These are phyloP conservation scores for Athelia sp. DNA, from an alignment of 1,284 basidiomycete genomes.

Conservation along the genomic window DNA sequence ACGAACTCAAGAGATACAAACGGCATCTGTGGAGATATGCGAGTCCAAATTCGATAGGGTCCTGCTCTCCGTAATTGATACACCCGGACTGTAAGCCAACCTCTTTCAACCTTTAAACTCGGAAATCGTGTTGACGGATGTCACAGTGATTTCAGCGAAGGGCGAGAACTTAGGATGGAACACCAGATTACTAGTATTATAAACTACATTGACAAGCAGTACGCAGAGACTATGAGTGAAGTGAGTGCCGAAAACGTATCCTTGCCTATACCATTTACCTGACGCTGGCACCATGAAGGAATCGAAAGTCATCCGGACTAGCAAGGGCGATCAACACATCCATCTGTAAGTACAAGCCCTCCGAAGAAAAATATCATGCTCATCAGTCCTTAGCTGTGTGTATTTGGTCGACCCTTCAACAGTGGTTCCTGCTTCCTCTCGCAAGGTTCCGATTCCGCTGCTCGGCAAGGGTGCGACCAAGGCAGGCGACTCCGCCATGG, in stretches of 20 bases:
- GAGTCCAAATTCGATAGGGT: conserved; percentile 75
- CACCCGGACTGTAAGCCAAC: conserved; percentile 53
- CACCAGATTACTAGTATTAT: conserved; percentile 66
- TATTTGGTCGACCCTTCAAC: conserved; percentile 77
- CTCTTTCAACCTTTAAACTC: not conserved
- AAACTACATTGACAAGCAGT: conserved; percentile 72
- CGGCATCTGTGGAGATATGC: conserved; percentile 70
- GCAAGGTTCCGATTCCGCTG: conserved; percentile 40
- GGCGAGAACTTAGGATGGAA: conserved; percentile 71
- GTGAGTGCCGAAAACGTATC: conserved; percentile 31
- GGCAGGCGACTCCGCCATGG: conserved; percentile 29
- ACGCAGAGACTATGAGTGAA: conserved; percentile 79
- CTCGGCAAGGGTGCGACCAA: conserved; percentile 40
- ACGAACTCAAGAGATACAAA: conserved; percentile 55
- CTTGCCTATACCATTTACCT: not conserved
- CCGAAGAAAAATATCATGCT: conserved; percentile 17
- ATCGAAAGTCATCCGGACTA: conserved; percentile 78
- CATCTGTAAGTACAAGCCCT: conserved; percentile 54
- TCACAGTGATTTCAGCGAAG: conserved; percentile 51
- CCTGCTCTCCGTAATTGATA: conserved; percentile 73
- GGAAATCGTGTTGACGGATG: not conserved
- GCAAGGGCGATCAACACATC: conserved; percentile 80
- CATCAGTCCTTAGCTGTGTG: conserved; percentile 49
- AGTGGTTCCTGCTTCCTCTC: conserved; percentile 48
- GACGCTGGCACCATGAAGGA: conserved; percentile 41